These are phyloP conservation scores for Nicotiana benthamiana DNA, from an alignment of 257 asterid genomes.

Conservation along the genomic window DNA sequence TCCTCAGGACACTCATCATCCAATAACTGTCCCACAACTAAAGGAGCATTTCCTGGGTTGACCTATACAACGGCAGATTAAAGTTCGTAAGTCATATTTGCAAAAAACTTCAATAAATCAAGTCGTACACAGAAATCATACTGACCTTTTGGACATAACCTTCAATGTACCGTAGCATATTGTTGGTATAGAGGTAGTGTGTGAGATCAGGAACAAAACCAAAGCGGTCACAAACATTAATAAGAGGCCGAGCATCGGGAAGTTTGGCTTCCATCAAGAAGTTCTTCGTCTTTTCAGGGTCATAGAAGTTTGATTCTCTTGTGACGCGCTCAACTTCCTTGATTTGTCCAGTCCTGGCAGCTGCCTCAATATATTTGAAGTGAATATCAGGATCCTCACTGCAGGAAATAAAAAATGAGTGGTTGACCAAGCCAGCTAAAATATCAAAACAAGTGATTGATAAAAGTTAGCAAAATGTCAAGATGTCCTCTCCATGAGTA, in stretches of 20 bases:
- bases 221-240: slow-evolving; percentile 97
- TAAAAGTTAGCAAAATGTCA: background rate
- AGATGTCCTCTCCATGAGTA: background rate
- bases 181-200: slow-evolving; percentile 84
- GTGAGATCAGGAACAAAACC: slow-evolving; percentile 99
- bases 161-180: slow-evolving; percentile 98
- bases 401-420: slow-evolving; percentile 8
- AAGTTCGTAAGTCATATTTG: slow-evolving; percentile 9
- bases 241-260: slow-evolving; percentile 97
- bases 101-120: background rate
- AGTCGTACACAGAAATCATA: slow-evolving; percentile 17
- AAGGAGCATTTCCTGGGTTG: slow-evolving; percentile 96
- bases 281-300: slow-evolving; percentile 93
- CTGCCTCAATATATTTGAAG: slow-evolving; percentile 97
- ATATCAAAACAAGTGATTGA: background rate
- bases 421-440: background rate
- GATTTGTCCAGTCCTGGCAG: slow-evolving; percentile 99
- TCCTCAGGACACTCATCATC: slow-evolving; percentile 99
- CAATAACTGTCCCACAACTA: slow-evolving; percentile 96
- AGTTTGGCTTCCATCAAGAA: slow-evolving; percentile 98
- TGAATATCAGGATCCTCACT: slow-evolving; percentile 99
- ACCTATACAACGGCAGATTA: slow-evolving; percentile 44
- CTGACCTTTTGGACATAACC: slow-evolving; percentile 94
- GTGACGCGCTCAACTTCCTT: slow-evolving; percentile 99
- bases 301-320: slow-evolving; percentile 94